Evolutionary conservation across 208 protist species (phyloP), one percentile per base, ranked within the genome.

Genomic region (Crithidia bombi): DNA sequence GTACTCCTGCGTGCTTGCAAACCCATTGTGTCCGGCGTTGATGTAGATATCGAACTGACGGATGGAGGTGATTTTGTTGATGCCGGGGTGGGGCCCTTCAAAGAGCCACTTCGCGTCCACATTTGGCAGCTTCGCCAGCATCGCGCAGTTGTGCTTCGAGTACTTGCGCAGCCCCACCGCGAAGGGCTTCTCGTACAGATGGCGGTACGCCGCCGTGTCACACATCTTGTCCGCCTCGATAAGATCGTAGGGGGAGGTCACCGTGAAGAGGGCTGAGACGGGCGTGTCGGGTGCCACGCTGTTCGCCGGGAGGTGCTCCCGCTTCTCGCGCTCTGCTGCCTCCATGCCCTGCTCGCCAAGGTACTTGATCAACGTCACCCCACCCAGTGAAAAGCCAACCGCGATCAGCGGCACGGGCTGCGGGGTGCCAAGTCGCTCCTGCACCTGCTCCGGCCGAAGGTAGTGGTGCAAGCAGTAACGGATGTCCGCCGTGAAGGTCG

Each of bases 311-410:
- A 74, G 50, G 15, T 17, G 3, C 9, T 38, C 54, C 35, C 17
- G 3, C 28, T 0, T 2, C 58, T 57, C 68, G 6, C 23, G 21
- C 38, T 47, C 58, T n/a, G 21, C 44, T 0, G 69, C 41, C 3
- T 26, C 55, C 58, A 49, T 5, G 12, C 84, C 87, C 38, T 92
- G 69, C 77, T 94, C 86, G 14, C 77, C 81, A 1, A 82, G 30
- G 51, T 89, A 91, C 52, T 90, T 85, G 21, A 82, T 81, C 15
- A 90, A 26, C 44, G 87, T 83, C 26, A 86, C 67, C 0, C 89
- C 89, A 19, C 89, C 89, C 11, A 90, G 57, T 0, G 84, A 87
- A 52, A 94, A 92, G 25, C 71, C 85, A 2, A 91, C 33, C 5
- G 57, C 86, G 28, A 92, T 28, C 10, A 92, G 50, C 9, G 89